A percentile compares a stretch with the other conserved stretches of the same genome.
phyloP scores from a whole-genome alignment of 1,284 basidiomycete genomes.

The Fistulina hepatica region DNA sequence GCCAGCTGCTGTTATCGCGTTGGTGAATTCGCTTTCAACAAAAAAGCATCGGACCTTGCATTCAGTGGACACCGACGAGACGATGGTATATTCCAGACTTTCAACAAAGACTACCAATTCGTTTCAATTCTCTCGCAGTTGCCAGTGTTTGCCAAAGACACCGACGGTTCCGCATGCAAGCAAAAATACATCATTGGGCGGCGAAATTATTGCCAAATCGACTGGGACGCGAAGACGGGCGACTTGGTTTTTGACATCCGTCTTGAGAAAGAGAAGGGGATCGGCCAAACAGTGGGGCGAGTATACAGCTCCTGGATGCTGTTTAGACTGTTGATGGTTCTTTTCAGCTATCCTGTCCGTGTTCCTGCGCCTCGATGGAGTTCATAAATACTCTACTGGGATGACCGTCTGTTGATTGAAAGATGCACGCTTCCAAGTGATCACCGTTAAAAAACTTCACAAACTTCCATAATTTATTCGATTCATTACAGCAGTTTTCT shows the following conservation, averaged over 20 bases:
- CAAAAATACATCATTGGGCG: constrained; percentile 78
- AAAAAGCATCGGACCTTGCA: constrained; percentile 83
- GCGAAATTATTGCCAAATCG: constrained; percentile 83
- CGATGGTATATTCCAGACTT: constrained; percentile 45
- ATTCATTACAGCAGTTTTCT: no score
- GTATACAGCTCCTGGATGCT: constrained; percentile 9
- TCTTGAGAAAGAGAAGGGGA: constrained; percentile 76
- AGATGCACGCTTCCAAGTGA: no score
- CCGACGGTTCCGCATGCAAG: constrained; percentile 60
- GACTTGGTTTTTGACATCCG: constrained; percentile 81
- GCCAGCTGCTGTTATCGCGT: constrained; percentile 67
- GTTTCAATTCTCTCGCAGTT: constrained; percentile 32
- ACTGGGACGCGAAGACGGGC: constrained; percentile 47
- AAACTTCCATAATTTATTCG: no score
- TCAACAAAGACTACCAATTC: constrained; percentile 1
- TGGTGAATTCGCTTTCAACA: constrained; percentile 72
- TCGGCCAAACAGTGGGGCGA: constrained; percentile 67
- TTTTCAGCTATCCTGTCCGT: constrained; percentile 29
- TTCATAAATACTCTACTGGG: no score
- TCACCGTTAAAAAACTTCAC: no score
- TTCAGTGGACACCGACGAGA: constrained; percentile 69
- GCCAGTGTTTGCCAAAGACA: constrained; percentile 70
- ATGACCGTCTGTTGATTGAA: no score
- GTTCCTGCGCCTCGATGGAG: constrained; percentile 44
- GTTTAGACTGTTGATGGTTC: background rate